Evolutionary conservation across 345 rosid species (phyloP).

Genomic region (Streptanthus diversifolius): DNA sequence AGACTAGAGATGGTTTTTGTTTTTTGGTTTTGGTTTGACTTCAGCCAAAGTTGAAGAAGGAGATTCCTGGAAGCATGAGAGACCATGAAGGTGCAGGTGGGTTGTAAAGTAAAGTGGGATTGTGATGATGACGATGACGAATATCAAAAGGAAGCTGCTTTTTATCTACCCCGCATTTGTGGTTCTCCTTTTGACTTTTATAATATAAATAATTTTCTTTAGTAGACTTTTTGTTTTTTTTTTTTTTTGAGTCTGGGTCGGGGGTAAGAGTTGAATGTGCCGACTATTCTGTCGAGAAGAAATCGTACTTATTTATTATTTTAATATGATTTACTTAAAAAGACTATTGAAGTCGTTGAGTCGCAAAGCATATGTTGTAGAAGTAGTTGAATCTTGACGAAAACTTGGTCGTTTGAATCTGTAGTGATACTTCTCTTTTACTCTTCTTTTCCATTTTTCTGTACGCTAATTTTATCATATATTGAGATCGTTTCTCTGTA

Average conservation of each 20-base stretch:
- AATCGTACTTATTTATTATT: background rate
- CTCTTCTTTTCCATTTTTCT: background rate
- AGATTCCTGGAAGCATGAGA: slow-evolving; percentile 25
- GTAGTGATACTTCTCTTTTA: background rate
- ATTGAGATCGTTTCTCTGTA: background rate
- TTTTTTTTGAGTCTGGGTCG: background rate
- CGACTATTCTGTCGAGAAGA: slow-evolving; percentile 32
- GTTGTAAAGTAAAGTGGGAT: slow-evolving; percentile 22
- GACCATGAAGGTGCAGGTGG: slow-evolving; percentile 25
- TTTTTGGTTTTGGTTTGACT: background rate
- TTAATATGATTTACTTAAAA: background rate
- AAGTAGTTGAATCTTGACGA: slow-evolving; percentile 17
- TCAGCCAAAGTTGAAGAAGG: slow-evolving; percentile 27
- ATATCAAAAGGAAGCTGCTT: slow-evolving; percentile 33
- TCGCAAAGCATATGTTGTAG: slow-evolving; percentile 23
- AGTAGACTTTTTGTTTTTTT: slow-evolving; percentile 17
- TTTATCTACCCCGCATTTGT: slow-evolving; percentile 22
- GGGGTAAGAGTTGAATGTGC: slow-evolving; percentile 29
- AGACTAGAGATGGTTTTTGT: background rate
- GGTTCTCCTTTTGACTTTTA: slow-evolving; percentile 30
- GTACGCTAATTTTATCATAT: no score
- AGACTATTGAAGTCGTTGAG: slow-evolving; percentile 1
- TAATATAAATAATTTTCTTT: background rate
- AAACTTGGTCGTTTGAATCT: slow-evolving; percentile 15
- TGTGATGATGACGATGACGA: slow-evolving; percentile 30